Base-by-base conservation (phyloP, 768 basidiomycete genomes). In the Dacryopinax primogenitus region DNA sequence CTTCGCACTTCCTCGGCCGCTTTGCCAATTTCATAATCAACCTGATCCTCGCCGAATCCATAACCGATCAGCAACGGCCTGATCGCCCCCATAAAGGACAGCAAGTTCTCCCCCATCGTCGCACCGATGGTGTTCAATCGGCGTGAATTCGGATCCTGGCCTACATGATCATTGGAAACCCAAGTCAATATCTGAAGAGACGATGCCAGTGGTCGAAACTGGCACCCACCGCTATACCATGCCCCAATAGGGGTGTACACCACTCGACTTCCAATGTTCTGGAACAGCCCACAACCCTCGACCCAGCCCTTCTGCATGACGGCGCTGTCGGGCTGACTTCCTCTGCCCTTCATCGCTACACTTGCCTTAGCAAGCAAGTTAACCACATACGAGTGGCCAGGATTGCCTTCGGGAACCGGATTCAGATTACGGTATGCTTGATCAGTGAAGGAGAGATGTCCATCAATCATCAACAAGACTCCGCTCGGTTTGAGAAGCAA, bases 401-500 rank as follows among this genome's bases (percentile, higher is more conserved):
- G 41, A 4, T 15, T 18, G 18, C 41, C 41, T 18, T 44, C 41
- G 3, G 41, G 41, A 15, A 44, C 41, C 7, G 41, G 41, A 23
- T 44, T 44, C 41, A 44, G 7, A 18, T 44, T 44, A 23, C 41
- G 41, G 23, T 44, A 44, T 15, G 41, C 41, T 15, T 15, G 16
- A 23, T 44, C 41, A 23, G 41, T 44, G 18, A 44, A 44, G 61
- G 30, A 62, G 3, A 35, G 61, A 33, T 33, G n/a, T 11, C 64
- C 64, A 65, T 65, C 64, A 33, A 65, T 61, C 32, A 47, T 58
- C n/a, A 65, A 11, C 23, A 58, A 16, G 18, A 65, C 58, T 33
- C 64, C 64, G 58, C 64, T 47, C 44, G 64, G 64, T 32, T 65
- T 65, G 26, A 65, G 64, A 35, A 44, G 58, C 6, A 33, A 18